Percentiles rank a stretch among this genome's conserved stretches.
Evolutionary conservation across 2,329 filamentous ascomycete genomes (phyloP).

Genomic region (Acrocalymma vagum): DNA sequence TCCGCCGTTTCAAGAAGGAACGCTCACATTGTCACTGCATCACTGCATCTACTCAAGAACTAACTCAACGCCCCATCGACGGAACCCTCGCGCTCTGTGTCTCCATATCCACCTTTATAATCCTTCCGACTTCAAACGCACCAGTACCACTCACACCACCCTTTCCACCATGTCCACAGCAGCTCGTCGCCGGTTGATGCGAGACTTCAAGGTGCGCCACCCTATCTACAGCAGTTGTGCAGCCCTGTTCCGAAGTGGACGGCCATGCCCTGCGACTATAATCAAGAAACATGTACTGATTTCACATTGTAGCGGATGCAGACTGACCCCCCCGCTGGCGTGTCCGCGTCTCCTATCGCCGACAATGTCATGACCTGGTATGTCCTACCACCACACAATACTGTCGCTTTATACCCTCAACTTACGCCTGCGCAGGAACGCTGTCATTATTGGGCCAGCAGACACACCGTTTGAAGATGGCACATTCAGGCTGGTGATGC

Average conservation of each 20-base stretch:
- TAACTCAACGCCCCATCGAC: too few species aligned
- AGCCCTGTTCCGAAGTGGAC: conserved; percentile 1
- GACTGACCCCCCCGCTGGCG: conserved; percentile 94
- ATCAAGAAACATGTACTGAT: conserved; percentile 14
- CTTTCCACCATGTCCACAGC: conserved; percentile 92
- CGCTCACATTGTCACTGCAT: too few species aligned
- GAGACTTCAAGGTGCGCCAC: conserved; percentile 91
- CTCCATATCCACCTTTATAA: neutral
- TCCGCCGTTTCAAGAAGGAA: too few species aligned
- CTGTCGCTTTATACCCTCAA: neutral
- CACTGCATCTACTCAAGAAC: too few species aligned
- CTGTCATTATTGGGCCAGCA: conserved; percentile 95
- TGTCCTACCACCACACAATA: conserved; percentile 23
- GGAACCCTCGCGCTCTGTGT: too few species aligned
- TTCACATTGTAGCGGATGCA: conserved; percentile 82
- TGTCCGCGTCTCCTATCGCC: conserved; percentile 93
- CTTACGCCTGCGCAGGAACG: conserved; percentile 73
- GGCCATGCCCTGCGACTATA: conserved; percentile 2
- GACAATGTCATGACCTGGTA: conserved; percentile 98
- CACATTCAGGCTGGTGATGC: conserved; percentile 97
- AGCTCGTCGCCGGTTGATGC: conserved; percentile 95
- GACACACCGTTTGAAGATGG: conserved; percentile 99
- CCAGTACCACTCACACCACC: too few species aligned
- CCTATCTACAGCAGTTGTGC: conserved; percentile 9
- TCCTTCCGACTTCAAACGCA: too few species aligned